Percentiles rank a stretch among this genome's conserved stretches.
phyloP scores from a whole-genome alignment of 306 rosid species.

The Lagenaria siceraria region DNA sequence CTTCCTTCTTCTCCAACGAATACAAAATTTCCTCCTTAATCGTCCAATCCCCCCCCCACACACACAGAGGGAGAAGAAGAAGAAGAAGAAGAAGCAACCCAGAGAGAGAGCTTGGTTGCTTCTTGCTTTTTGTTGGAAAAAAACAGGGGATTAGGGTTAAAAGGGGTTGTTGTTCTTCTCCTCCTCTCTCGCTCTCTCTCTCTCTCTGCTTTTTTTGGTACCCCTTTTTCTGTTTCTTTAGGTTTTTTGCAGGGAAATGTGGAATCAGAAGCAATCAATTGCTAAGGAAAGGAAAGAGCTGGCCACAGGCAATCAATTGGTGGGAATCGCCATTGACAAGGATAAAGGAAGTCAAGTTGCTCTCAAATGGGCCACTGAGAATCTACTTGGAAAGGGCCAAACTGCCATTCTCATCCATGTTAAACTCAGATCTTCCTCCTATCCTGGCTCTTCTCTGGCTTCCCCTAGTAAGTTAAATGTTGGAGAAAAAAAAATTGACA shows the following conservation, averaged over 20 bases:
- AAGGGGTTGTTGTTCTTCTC: no score
- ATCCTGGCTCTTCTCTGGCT: conserved; percentile 23
- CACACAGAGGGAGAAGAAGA: no score
- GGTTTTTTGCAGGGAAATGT: conserved; percentile 23
- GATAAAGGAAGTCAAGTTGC: conserved; percentile 82
- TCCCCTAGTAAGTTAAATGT: conserved; percentile 27
- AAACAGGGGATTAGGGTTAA: no score
- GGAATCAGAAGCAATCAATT: conserved; percentile 50
- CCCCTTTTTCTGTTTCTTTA: not conserved
- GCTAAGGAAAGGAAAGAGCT: conserved; percentile 44
- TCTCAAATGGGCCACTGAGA: conserved; percentile 75
- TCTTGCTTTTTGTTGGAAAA: no score
- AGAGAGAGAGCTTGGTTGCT: no score
- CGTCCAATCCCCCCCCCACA: no score
- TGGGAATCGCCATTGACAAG: conserved; percentile 84
- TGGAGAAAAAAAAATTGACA: no score
- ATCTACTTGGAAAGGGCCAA: conserved; percentile 41
- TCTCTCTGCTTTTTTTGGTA: not conserved
- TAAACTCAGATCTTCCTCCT: conserved; percentile 24
- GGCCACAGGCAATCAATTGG: conserved; percentile 38
- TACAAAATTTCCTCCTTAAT: no score
- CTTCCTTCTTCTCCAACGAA: no score
- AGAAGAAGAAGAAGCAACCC: no score
- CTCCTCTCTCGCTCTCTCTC: no score
- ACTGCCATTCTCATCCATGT: conserved; percentile 70